Base-by-base conservation (phyloP, 2,329 filamentous ascomycete genomes). In the Botryotinia narcissicola region DNA sequence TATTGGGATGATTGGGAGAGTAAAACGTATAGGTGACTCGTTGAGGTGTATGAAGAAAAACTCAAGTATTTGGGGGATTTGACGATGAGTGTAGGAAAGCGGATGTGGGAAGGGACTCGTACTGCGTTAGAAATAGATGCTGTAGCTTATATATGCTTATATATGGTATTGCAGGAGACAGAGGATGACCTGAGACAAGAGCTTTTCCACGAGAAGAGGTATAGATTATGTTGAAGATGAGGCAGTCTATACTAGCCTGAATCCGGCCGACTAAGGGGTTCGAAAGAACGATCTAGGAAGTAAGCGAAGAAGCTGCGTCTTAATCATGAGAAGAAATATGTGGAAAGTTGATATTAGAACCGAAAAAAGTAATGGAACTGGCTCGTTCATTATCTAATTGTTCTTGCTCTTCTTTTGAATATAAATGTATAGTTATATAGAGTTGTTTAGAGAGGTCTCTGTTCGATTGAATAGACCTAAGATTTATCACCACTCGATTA, bases 191-290 rank as follows among this genome's bases (percentile, higher is more conserved):
- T 18, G 3, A 9, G 7, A 2, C 1, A 57, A 57, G n/a, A 29
- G 3, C 8, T 7, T 29, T 0, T 0, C n/a, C n/a, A 8, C 3
- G 14, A 9, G n/a, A 29, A 57, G n/a, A 57, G 51, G n/a, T 6
- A 9, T 32, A 54, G 3, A 57, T 6, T 57, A 18, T 29, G n/a
- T 8, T 32, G 51, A 57, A 57, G n/a, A 57, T 57, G n/a, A 8
- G 6, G 3, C 4, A 57, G 51, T 57, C 12, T 29, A 29, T 9
- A 16, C 51, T 29, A 7, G 14, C 51, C n/a, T 57, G 7, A 9
- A 9, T 29, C 16, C 4, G 14, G n/a, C 7, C n/a, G 2, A 8
- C 29, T 18, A 57, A 16, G n/a, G 51, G n/a, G n/a, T 5, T 16
- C 16, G 25, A 18, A 14, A 32, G n/a, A 57, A 6, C 6, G 51